Base-by-base conservation (phyloP, 305 asterid species). In the Fraxinus greggii region DNA sequence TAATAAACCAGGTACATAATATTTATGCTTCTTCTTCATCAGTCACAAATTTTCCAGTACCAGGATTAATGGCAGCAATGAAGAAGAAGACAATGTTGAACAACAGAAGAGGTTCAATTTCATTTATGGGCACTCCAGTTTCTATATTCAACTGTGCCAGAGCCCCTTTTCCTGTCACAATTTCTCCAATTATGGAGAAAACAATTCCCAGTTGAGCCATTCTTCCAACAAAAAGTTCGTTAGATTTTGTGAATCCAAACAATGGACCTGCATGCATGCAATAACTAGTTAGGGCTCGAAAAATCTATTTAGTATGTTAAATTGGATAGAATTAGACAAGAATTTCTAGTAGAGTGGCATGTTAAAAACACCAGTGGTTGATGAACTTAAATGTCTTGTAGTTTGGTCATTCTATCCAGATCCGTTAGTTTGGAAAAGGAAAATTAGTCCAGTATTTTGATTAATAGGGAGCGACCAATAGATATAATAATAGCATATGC, bases 161-260 rank as follows among this genome's bases (percentile, higher is more conserved):
- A 5, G 99, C 99, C 78, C 99, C 98, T 69, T 96, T 94, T 7
- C 99, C 98, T 2, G 98, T 94, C 0, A 94, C 74, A 21, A 96
- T 95, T 83, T 94, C 99, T 72, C 98, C 98, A 1, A 93, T 95
- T 2, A 94, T 88, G 1, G 98, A 94, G 86, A 96, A 96, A 1
- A 93, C 99, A 78, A 96, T 92, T 9, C 99, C 98, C 23, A 96
- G 83, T 83, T 96, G 98, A 7, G 99, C 99, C 91, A 96, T 83
- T 89, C 99, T 92, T 63, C 99, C 99, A 0, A 94, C 99, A 79
- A 96, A 96, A 33, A 96, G 86, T 90, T 96, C 99, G 61, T 96
- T 94, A 17, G 98, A 79, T 79, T 96, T 96, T 40, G 99, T 96
- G 93, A 96, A 94, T 76, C 99, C 98, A 24, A 96, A 93, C n/a